Evolutionary conservation across 768 basidiomycete species (phyloP).

Genomic region (Termitomyces sp.): DNA sequence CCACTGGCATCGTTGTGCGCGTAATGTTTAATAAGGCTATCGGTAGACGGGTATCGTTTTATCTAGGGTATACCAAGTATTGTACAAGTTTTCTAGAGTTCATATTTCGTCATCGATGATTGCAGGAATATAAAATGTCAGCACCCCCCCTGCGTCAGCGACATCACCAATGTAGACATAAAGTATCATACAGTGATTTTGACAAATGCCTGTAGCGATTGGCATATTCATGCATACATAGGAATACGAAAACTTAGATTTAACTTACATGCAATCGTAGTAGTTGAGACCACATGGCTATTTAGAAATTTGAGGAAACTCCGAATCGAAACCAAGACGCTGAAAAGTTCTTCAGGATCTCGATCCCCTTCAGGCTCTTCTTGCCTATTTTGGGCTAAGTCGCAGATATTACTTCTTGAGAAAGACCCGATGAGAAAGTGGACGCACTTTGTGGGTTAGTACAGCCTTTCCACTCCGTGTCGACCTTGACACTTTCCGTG

Average conservation of each 20-base stretch:
- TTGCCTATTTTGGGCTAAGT: constrained; percentile 14
- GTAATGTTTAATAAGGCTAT: too few relatives aligned
- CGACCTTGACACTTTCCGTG: constrained; percentile 71
- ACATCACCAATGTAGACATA: constrained; percentile 87
- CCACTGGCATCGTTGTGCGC: background rate
- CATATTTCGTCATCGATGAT: constrained; percentile 50
- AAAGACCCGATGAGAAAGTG: background rate
- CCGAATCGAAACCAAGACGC: constrained; percentile 63
- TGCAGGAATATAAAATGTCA: constrained; percentile 86
- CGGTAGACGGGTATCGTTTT: background rate
- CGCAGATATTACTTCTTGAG: background rate
- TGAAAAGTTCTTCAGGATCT: constrained; percentile 56
- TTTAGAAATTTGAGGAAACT: constrained; percentile 81
- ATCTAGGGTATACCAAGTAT: constrained; percentile 2
- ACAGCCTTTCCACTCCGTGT: constrained; percentile 77
- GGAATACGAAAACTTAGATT: background rate
- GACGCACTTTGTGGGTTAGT: constrained; percentile 56
- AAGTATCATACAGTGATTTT: constrained; percentile 77
- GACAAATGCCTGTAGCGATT: constrained; percentile 62
- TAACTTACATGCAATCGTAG: constrained; percentile 77
- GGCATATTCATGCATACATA: background rate
- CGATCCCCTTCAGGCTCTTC: constrained; percentile 32
- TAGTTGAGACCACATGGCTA: constrained; percentile 74
- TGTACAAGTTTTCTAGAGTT: background rate
- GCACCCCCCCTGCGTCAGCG: constrained; percentile 72